Conservation (phyloP, 1,139 yeast species). For the Pneumocystis sp. region DNA sequence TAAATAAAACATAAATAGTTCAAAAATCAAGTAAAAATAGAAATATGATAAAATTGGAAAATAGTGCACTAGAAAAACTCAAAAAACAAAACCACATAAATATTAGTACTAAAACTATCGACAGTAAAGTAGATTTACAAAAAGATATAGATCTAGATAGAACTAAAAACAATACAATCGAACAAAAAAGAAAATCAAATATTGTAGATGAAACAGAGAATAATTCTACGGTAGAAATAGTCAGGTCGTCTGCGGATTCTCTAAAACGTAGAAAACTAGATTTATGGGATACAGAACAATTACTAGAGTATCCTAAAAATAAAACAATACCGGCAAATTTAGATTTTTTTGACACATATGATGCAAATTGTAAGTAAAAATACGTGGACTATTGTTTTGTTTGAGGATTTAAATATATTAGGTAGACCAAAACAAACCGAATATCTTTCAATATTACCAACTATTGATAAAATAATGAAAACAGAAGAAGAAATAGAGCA, state of each 20-base stretch:
- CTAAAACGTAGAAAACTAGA: background rate
- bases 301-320: background rate
- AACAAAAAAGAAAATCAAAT: background rate
- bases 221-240: background rate
- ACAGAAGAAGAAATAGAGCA: background rate
- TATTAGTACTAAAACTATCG: background rate
- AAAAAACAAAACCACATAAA: background rate
- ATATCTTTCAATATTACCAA: conserved; percentile 1
- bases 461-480: background rate
- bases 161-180: background rate
- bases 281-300: background rate
- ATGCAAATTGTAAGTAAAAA: background rate
- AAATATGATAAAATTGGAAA: background rate
- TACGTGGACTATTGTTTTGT: background rate
- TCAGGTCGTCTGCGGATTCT: background rate
- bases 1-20: background rate
- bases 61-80: background rate
- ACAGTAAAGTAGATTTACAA: background rate
- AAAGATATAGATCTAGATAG: background rate
- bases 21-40: background rate
- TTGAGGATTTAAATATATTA: background rate
- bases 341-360: background rate
- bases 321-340: background rate
- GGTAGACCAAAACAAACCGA: background rate
- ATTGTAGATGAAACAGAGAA: background rate